Percentiles rank a stretch among this genome's conserved stretches.
Evolutionary conservation across 2,329 filamentous ascomycete species (phyloP).

Genomic region (Aaosphaeria pasadenensis): DNA sequence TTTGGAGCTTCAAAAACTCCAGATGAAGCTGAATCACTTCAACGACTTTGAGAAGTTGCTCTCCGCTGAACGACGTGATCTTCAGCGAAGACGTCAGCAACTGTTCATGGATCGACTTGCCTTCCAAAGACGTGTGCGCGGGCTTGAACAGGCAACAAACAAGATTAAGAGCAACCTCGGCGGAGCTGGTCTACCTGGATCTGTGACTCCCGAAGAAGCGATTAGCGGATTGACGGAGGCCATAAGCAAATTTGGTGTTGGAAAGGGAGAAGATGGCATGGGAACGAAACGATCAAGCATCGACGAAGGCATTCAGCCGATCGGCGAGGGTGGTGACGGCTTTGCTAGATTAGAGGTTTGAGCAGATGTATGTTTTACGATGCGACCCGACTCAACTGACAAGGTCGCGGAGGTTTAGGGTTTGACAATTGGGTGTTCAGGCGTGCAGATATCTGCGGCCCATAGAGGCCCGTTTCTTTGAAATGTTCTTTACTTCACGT

Average conservation of each 20-base stretch:
- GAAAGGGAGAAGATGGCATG: slow-evolving; percentile 35
- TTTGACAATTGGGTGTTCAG: too few species aligned
- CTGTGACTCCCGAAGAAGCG: slow-evolving; percentile 30
- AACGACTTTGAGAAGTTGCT: slow-evolving; percentile 92
- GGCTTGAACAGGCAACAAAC: slow-evolving; percentile 74
- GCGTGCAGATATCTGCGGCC: too few species aligned
- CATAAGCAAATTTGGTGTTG: slow-evolving; percentile 31
- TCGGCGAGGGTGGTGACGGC: slow-evolving; percentile 31
- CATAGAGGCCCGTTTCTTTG: too few species aligned
- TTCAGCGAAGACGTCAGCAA: slow-evolving; percentile 88
- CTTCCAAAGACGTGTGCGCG: slow-evolving; percentile 82
- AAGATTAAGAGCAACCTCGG: slow-evolving; percentile 33
- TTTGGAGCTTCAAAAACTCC: slow-evolving; percentile 89
- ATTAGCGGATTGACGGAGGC: slow-evolving; percentile 32
- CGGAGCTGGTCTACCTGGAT: slow-evolving; percentile 29
- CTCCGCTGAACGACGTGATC: slow-evolving; percentile 85
- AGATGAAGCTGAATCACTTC: slow-evolving; percentile 94
- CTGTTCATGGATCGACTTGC: slow-evolving; percentile 88
- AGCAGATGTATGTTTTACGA: background rate
- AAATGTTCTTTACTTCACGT: too few species aligned
- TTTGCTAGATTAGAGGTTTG: slow-evolving; percentile 35
- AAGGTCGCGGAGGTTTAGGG: too few species aligned
- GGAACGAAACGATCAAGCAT: slow-evolving; percentile 27
- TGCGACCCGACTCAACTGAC: too few species aligned
- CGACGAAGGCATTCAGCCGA: slow-evolving; percentile 23